Conservation (phyloP, 768 basidiomycete species). For the Sutorius australiensis region DNA sequence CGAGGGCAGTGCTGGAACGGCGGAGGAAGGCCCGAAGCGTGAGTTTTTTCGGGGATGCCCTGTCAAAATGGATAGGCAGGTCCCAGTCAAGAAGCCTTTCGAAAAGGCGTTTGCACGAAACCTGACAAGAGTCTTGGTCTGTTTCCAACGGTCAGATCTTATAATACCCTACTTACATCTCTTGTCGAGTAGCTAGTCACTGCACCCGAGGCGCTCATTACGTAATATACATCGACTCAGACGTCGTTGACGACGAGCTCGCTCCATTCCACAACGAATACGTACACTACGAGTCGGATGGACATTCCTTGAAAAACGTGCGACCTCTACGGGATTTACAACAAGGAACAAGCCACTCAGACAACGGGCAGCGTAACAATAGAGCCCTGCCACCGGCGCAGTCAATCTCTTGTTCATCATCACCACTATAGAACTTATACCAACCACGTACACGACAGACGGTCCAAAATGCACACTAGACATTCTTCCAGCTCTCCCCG, state of each 20-base stretch:
- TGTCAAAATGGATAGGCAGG: slow-evolving; percentile 20
- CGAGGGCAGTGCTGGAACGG: slow-evolving; percentile 14
- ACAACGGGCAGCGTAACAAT: slow-evolving; percentile 6
- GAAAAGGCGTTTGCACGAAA: background rate
- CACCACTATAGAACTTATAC: slow-evolving; percentile 11
- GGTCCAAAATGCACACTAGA: slow-evolving; percentile 25
- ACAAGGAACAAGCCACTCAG: slow-evolving; percentile 1
- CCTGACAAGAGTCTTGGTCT: background rate
- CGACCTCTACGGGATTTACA: slow-evolving; percentile 3
- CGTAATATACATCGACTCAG: slow-evolving; percentile 7
- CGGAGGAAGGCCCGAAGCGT: slow-evolving; percentile 9
- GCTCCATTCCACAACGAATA: background rate
- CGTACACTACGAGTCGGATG: slow-evolving; percentile 20
- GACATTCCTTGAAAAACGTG: slow-evolving; percentile 25
- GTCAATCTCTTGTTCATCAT: slow-evolving; percentile 12
- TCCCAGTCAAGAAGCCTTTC: background rate
- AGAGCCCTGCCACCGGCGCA: background rate
- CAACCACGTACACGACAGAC: slow-evolving; percentile 3
- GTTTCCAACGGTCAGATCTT: background rate
- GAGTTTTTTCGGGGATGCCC: background rate
- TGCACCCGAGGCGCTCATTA: slow-evolving; percentile 5
- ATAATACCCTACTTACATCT: background rate
- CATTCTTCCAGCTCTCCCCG: slow-evolving; percentile 26
- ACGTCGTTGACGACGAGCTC: background rate
- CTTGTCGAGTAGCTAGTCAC: background rate